Evolutionary conservation across 2,329 filamentous ascomycete genomes (phyloP).

Genomic region (Ophiobolus disseminans): DNA sequence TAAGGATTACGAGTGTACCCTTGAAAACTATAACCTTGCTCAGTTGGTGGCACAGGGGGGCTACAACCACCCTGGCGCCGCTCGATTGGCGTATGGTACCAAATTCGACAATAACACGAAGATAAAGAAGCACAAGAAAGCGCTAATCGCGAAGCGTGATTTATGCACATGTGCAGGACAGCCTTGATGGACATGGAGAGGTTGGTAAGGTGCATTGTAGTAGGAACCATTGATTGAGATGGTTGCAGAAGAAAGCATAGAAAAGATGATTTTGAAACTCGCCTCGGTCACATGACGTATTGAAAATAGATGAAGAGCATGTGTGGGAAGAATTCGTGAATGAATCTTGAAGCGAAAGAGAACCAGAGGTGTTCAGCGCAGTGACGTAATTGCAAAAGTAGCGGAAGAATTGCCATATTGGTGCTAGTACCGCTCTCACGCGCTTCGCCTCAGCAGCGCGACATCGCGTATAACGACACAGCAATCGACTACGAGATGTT

Average conservation of each 20-base stretch:
- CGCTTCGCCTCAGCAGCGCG: conserved; percentile 4
- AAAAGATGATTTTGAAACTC: no score
- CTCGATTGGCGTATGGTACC: no score
- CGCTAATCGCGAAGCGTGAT: no score
- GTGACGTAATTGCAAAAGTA: not conserved
- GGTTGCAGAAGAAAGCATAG: not conserved
- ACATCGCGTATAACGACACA: not conserved
- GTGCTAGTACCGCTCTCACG: conserved; percentile 1
- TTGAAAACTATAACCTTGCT: no score
- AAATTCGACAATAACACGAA: no score
- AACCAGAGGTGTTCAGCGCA: not conserved
- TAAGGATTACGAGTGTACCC: not conserved
- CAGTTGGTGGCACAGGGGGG: no score
- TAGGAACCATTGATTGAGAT: not conserved
- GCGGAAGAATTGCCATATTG: conserved; percentile 3
- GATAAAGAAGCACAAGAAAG: no score
- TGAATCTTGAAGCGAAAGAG: not conserved
- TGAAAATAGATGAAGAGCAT: no score
- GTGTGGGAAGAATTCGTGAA: no score
- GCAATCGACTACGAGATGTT: conserved; percentile 1
- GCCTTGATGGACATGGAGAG: not conserved
- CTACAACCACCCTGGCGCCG: no score
- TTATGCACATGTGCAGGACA: no score
- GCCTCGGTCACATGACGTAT: no score
- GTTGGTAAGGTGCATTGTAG: not conserved